These are phyloP conservation scores for Spizellomyces sp. DNA, from an alignment of 192 early-diverging fungal genomes.

Conservation along the genomic window DNA sequence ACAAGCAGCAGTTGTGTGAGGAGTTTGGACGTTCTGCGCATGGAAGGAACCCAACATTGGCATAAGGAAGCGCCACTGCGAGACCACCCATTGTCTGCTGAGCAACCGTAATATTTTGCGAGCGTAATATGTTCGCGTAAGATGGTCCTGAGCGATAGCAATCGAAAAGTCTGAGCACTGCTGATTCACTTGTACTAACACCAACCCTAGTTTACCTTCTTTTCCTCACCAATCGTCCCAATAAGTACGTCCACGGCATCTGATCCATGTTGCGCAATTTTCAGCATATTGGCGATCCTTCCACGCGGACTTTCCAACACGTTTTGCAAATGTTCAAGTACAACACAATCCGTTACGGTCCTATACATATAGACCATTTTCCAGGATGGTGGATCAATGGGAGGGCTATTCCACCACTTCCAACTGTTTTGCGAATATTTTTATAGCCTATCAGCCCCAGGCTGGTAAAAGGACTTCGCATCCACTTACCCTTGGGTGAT, in stretches of 20 bases:
- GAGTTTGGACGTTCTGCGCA: no score
- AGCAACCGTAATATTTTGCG: neutral
- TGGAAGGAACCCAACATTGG: no score
- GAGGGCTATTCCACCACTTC: neutral
- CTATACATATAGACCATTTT: neutral
- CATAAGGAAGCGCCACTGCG: conserved; percentile 2
- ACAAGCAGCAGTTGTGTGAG: neutral
- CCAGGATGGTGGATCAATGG: neutral
- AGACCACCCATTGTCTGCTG: conserved; percentile 4
- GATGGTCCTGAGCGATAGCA: neutral
- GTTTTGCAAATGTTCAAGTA: neutral
- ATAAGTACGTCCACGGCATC: conserved; percentile 18
- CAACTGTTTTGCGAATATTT: conserved; percentile 1
- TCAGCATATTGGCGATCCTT: conserved; percentile 1
- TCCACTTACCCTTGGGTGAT: neutral
- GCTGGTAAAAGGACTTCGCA: neutral
- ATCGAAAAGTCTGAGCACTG: neutral
- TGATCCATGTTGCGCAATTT: neutral
- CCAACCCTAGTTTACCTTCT: no score
- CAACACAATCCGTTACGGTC: neutral
- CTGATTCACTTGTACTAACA: no score
- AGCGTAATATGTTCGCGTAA: conserved; percentile 11
- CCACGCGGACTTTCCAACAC: neutral
- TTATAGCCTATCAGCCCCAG: neutral
- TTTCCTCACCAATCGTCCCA: no score